Evolutionary conservation across 1,139 yeast species (phyloP).

Genomic region (Debaryomyces sp.): DNA sequence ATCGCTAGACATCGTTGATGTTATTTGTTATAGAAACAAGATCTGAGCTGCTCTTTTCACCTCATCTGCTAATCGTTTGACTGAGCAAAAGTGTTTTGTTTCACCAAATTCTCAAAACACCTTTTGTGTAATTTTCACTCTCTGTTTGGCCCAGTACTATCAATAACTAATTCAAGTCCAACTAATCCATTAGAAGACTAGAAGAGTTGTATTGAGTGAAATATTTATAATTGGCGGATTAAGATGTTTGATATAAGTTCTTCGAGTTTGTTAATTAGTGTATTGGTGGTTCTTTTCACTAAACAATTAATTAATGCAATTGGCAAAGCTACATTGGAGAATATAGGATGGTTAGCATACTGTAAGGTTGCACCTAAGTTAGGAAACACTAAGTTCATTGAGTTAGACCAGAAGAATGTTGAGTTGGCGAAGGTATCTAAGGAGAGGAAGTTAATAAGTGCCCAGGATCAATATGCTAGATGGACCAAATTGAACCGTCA

Average conservation of each 20-base stretch:
- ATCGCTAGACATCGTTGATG: constrained; percentile 40
- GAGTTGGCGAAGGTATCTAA: constrained; percentile 52
- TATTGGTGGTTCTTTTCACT: constrained; percentile 33
- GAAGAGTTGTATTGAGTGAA: background rate
- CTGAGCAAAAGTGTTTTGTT: background rate
- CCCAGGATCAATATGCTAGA: constrained; percentile 92
- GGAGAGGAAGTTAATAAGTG: constrained; percentile 66
- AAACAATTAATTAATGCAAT: constrained; percentile 33
- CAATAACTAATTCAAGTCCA: background rate
- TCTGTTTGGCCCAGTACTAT: background rate
- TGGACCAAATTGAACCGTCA: constrained; percentile 93
- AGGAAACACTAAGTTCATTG: constrained; percentile 31
- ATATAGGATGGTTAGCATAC: constrained; percentile 45
- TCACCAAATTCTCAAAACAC: background rate
- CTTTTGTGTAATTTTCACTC: constrained; percentile 4
- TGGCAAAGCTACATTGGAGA: constrained; percentile 40
- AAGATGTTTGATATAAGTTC: constrained; percentile 34
- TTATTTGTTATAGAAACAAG: background rate
- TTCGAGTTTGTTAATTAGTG: constrained; percentile 27
- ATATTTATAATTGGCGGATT: background rate
- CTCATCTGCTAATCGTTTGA: constrained; percentile 1
- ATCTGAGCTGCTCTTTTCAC: background rate
- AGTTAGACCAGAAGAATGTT: constrained; percentile 40
- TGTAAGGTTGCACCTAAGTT: constrained; percentile 35
- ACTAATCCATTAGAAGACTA: background rate